Conservation (phyloP, 192 early-diverging fungal genomes). For the Mortierella antarctica region DNA sequence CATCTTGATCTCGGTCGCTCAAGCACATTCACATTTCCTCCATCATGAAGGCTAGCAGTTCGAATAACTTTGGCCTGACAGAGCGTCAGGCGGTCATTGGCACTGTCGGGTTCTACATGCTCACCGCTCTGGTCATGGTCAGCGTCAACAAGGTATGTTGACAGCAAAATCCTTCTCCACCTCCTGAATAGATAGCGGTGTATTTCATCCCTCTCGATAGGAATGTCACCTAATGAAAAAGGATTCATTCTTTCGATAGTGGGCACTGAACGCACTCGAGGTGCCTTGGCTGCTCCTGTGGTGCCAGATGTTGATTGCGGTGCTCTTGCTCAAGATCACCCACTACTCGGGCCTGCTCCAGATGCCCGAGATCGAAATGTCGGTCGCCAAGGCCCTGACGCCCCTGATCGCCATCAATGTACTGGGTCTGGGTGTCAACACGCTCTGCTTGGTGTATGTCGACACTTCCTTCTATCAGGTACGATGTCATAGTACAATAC, state of each 20-base stretch:
- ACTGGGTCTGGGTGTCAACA: constrained; percentile 67
- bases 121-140: constrained; percentile 58
- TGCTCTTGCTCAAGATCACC: constrained; percentile 52
- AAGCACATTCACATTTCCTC: not conserved
- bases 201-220: not conserved
- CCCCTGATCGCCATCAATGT: constrained; percentile 66
- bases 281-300: constrained; percentile 66
- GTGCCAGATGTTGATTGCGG: constrained; percentile 65
- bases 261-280: constrained; percentile 61
- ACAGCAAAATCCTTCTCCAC: not conserved
- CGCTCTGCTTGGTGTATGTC: constrained; percentile 65
- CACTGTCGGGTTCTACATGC: constrained; percentile 55
- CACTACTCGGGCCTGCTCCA: constrained; percentile 43
- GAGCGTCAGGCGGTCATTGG: constrained; percentile 45
- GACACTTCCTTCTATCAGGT: constrained; percentile 72
- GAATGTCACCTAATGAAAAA: not conserved
- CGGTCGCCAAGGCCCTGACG: constrained; percentile 33
- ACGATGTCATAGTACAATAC: not conserved
- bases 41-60: not conserved
- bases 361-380: constrained; percentile 46
- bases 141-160: constrained; percentile 56
- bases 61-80: constrained; percentile 27
- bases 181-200: not conserved
- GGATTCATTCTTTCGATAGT: constrained; percentile 13
- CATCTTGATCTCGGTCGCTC: not conserved